phyloP scores from a whole-genome alignment of 148 eudicot species.

The Nyssa sinensis region DNA sequence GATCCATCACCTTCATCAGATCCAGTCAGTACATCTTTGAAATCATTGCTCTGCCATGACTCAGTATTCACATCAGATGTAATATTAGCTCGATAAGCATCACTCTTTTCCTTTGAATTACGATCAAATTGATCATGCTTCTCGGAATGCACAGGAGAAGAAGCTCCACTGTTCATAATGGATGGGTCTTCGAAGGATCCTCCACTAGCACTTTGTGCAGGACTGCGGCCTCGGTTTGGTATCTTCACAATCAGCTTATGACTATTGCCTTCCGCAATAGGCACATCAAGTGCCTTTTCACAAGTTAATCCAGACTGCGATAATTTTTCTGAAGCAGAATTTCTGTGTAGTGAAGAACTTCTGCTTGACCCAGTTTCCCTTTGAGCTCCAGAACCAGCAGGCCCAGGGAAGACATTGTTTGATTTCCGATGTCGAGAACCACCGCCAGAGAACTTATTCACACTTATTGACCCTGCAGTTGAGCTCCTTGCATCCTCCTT shows the following conservation, averaged over 20 bases:
- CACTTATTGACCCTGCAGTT: conserved; percentile 46
- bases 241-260: conserved; percentile 82
- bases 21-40: conserved; percentile 38
- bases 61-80: conserved; percentile 37
- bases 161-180: conserved; percentile 49
- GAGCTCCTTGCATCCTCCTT: conserved; percentile 67
- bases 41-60: conserved; percentile 43
- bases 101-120: conserved; percentile 34
- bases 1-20: conserved; percentile 48
- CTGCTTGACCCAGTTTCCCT: conserved; percentile 40
- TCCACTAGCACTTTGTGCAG: conserved; percentile 48
- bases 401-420: conserved; percentile 42
- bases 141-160: conserved; percentile 58
- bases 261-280: conserved; percentile 39
- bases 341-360: conserved; percentile 33
- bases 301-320: conserved; percentile 29
- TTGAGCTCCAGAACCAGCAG: conserved; percentile 33
- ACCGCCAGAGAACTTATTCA: conserved; percentile 42
- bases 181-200: conserved; percentile 52
- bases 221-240: conserved; percentile 64
- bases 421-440: conserved; percentile 52
- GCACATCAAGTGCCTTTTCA: conserved; percentile 42
- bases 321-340: conserved; percentile 45
- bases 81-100: conserved; percentile 19
- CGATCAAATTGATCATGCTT: conserved; percentile 52